Evolutionary conservation across 2,329 filamentous ascomycete genomes (phyloP).

Genomic region (Aspergillus brasiliensis): DNA sequence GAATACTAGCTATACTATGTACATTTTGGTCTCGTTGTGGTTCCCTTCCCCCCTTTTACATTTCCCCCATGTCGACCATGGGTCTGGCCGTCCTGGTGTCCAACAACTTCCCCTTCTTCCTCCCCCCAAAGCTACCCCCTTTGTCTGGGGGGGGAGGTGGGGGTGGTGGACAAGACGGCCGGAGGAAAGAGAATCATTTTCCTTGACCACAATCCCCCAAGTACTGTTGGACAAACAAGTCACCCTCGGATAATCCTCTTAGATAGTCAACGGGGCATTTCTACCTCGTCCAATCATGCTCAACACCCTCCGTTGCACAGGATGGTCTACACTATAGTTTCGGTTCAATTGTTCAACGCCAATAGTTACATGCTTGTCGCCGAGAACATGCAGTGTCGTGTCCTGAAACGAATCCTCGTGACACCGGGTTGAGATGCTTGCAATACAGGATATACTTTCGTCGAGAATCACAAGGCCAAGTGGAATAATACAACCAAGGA

Average conservation of each 20-base stretch:
- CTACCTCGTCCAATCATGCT: slow-evolving; percentile 4
- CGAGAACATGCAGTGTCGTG: slow-evolving; percentile 24
- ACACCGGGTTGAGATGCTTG: slow-evolving; percentile 17
- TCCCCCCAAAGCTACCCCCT: background rate
- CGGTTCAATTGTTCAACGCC: slow-evolving; percentile 20
- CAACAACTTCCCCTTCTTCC: no score
- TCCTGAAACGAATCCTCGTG: slow-evolving; percentile 20
- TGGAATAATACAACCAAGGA: slow-evolving; percentile 26
- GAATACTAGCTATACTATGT: no score
- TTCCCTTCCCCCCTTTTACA: no score
- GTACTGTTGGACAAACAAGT: slow-evolving; percentile 2
- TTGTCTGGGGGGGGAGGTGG: background rate
- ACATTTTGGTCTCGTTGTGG: no score
- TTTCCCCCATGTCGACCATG: no score
- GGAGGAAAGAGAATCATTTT: background rate
- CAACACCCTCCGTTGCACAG: slow-evolving; percentile 12
- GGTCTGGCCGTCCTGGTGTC: no score
- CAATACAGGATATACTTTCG: slow-evolving; percentile 22
- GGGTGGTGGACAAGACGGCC: background rate
- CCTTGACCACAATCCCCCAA: background rate
- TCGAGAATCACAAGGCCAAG: slow-evolving; percentile 17
- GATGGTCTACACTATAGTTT: slow-evolving; percentile 16
- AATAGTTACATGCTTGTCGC: slow-evolving; percentile 27
- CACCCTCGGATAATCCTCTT: slow-evolving; percentile 1
- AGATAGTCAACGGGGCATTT: slow-evolving; percentile 3